Conservation (phyloP, 345 rosid species). For the Acer yangbiense region DNA sequence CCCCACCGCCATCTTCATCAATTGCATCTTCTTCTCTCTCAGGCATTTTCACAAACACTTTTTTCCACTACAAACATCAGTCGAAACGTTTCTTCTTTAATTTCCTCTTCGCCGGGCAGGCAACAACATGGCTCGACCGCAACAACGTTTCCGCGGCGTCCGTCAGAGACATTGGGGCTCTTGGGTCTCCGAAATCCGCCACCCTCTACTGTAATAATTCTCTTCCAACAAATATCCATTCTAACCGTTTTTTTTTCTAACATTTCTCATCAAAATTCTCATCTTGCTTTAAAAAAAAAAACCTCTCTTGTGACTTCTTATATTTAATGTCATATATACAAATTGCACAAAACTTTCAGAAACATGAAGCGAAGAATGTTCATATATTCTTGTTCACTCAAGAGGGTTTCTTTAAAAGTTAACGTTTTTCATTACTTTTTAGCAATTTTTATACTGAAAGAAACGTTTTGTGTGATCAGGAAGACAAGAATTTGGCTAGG, state of each 20-base stretch:
- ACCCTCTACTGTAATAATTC: constrained; percentile 58
- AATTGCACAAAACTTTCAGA: not conserved
- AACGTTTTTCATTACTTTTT: not conserved
- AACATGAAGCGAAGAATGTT: not conserved
- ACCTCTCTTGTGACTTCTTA: not conserved
- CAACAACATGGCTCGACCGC: constrained; percentile 52
- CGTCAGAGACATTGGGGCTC: constrained; percentile 86
- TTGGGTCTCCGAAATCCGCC: constrained; percentile 87
- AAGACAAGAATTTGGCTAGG: constrained; percentile 86
- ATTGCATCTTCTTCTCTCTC: constrained; percentile 6
- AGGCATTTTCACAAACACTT: constrained; percentile 33
- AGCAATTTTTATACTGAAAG: not conserved
- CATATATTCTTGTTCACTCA: not conserved
- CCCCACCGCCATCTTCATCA: not conserved
- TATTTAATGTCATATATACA: too few relatives aligned
- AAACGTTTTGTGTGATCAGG: constrained; percentile 36
- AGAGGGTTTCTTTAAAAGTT: not conserved
- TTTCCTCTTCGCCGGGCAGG: not conserved
- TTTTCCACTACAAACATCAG: not conserved
- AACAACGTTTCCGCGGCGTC: constrained; percentile 72
- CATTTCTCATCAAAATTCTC: not conserved
- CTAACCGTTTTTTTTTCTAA: not conserved
- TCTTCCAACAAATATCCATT: not conserved
- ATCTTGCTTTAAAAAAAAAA: not conserved
- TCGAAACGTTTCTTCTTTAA: constrained; percentile 20